Conservation (phyloP, 2,329 filamentous ascomycete genomes). For the Keithomyces neogunnii region DNA sequence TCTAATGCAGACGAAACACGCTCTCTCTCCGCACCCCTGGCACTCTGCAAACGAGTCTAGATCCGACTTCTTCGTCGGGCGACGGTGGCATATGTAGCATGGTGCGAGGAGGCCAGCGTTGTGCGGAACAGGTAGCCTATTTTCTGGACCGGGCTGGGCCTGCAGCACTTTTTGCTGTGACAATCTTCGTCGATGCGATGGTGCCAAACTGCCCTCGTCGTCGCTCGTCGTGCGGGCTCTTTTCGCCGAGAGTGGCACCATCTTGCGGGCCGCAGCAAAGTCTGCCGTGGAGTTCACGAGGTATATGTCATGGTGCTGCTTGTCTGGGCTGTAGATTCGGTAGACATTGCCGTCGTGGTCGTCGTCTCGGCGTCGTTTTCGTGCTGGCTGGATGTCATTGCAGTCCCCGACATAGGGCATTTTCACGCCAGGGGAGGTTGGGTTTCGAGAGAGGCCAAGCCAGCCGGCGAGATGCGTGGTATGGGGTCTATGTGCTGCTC, state of each 20-base stretch:
- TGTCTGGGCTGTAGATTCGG: slow-evolving; percentile 16
- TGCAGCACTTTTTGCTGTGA: slow-evolving; percentile 17
- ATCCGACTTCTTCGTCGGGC: slow-evolving; percentile 56
- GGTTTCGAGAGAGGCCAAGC: background rate
- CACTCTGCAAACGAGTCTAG: slow-evolving; percentile 60
- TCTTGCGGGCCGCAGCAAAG: slow-evolving; percentile 17
- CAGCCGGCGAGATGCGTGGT: background rate
- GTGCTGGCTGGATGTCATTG: slow-evolving; percentile 19
- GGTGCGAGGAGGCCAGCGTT: slow-evolving; percentile 32
- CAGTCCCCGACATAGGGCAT: slow-evolving; percentile 26
- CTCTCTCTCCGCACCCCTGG: slow-evolving; percentile 49
- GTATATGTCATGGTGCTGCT: slow-evolving; percentile 16
- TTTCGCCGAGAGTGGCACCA: slow-evolving; percentile 21
- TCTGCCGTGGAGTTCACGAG: slow-evolving; percentile 18
- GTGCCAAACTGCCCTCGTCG: slow-evolving; percentile 10
- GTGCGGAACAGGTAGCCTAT: slow-evolving; percentile 3
- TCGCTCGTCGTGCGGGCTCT: slow-evolving; percentile 18
- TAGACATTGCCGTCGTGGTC: slow-evolving; percentile 18
- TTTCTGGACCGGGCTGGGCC: slow-evolving; percentile 11
- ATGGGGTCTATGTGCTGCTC: background rate
- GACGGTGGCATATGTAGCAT: slow-evolving; percentile 61
- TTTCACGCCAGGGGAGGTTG: slow-evolving; percentile 7
- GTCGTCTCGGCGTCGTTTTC: slow-evolving; percentile 26
- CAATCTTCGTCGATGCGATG: slow-evolving; percentile 15
- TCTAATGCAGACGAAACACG: slow-evolving; percentile 62